phyloP scores from a whole-genome alignment of 371 early-diverging fungal species.

The Choanephora cucurbitarum region DNA sequence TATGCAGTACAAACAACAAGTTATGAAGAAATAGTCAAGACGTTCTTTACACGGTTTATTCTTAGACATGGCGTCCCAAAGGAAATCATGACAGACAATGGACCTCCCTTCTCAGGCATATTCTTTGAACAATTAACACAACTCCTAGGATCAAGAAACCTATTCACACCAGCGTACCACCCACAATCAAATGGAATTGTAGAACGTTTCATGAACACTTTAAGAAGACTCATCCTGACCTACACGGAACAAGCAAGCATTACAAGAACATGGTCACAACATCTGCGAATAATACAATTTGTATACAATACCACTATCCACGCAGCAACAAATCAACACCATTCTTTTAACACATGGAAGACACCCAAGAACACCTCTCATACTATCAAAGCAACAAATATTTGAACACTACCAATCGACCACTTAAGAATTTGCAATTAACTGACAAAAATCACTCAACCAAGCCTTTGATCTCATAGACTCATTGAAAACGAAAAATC shows the following conservation, averaged over 20 bases:
- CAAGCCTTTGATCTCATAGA: constrained; percentile 7
- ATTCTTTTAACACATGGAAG: constrained; percentile 13
- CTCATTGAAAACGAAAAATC: background rate
- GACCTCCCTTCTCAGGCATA: constrained; percentile 5
- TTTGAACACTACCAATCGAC: constrained; percentile 7
- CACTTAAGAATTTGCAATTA: constrained; percentile 3
- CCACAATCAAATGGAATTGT: constrained; percentile 14
- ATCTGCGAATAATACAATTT: constrained; percentile 4
- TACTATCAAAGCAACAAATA: background rate
- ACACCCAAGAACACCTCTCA: constrained; percentile 6
- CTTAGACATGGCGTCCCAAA: background rate
- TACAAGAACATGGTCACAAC: constrained; percentile 1
- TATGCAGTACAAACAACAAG: background rate
- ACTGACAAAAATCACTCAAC: constrained; percentile 4
- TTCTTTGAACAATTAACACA: background rate
- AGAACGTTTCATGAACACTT: constrained; percentile 5
- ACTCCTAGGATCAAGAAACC: background rate
- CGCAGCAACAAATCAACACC: background rate
- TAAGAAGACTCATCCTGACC: background rate
- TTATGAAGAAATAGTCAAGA: background rate
- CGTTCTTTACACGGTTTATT: background rate
- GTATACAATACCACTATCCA: constrained; percentile 8
- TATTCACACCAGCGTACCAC: constrained; percentile 9
- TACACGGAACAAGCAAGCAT: background rate
- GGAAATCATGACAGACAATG: background rate